Percentiles rank a stretch among this genome's conserved stretches.
Conservation (phyloP, 106 monocot genomes). For the Apostasia shenzhenica region DNA sequence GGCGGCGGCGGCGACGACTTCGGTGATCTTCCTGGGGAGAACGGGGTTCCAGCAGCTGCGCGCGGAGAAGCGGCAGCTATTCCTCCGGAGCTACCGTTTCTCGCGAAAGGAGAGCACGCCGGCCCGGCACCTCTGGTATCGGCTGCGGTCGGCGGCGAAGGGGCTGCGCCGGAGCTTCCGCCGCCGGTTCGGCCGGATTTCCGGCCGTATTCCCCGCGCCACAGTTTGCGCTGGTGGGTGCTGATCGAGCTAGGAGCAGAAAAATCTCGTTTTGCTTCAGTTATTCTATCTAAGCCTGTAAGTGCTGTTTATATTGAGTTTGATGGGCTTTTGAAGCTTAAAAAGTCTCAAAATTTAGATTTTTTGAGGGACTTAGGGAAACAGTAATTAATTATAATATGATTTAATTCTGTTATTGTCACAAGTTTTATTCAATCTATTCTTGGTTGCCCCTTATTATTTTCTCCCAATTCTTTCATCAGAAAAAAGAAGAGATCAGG, state of each 20-base stretch:
- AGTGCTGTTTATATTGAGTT: no score
- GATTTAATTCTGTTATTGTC: no score
- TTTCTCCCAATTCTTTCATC: no score
- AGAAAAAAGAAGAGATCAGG: no score
- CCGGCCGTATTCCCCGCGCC: neutral
- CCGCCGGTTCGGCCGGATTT: neutral
- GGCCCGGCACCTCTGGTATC: conserved; percentile 14
- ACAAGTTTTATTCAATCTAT: no score
- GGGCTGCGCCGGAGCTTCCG: neutral
- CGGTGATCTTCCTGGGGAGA: neutral
- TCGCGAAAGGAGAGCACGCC: conserved; percentile 22
- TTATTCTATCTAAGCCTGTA: no score
- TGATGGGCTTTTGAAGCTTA: no score
- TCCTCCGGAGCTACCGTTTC: conserved; percentile 69
- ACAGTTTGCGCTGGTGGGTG: neutral
- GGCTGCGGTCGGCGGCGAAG: conserved; percentile 18
- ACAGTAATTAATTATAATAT: no score
- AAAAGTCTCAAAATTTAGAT: no score
- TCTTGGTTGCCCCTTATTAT: no score
- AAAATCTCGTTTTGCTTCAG: no score
- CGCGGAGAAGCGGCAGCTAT: conserved; percentile 51
- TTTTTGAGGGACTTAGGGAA: no score
- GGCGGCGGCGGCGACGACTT: neutral
- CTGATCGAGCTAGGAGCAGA: neutral
- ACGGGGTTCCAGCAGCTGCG: neutral